Evolutionary conservation across 371 early-diverging fungal genomes (phyloP).

Genomic region (Furculomyces boomerangus): DNA sequence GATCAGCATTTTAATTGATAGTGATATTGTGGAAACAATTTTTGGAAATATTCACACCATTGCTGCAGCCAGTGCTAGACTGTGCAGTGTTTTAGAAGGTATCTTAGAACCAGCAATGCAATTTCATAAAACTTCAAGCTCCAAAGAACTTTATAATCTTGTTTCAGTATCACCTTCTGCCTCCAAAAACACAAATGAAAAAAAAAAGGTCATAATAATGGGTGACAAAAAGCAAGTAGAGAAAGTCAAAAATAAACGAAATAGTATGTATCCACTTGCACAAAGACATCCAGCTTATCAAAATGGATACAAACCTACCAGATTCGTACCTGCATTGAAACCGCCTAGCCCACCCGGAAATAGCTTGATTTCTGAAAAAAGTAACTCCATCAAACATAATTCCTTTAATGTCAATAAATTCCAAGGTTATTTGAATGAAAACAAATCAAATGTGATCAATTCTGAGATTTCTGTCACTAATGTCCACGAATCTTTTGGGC

Average conservation of each 20-base stretch:
- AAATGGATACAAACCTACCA: neutral
- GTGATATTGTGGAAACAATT: neutral
- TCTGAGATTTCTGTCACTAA: too few relatives aligned
- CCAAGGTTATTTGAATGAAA: too few relatives aligned
- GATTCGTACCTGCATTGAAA: neutral
- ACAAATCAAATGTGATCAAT: too few relatives aligned
- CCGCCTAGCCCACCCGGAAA: too few relatives aligned
- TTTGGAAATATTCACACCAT: constrained; percentile 3
- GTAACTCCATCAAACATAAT: too few relatives aligned
- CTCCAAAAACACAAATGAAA: neutral
- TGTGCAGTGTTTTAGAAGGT: constrained; percentile 1
- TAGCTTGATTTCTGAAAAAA: too few relatives aligned
- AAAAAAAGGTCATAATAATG: neutral
- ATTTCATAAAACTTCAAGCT: neutral
- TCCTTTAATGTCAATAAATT: too few relatives aligned
- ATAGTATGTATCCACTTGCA: too few relatives aligned
- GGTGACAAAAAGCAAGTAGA: too few relatives aligned
- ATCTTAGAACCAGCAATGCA: neutral
- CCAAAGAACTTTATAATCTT: neutral
- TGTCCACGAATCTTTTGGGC: too few relatives aligned
- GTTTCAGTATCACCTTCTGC: neutral
- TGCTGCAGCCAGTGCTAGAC: neutral
- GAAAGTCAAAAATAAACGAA: too few relatives aligned
- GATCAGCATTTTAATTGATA: neutral
- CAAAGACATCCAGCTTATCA: neutral